phyloP scores from a whole-genome alignment of 805 yeast species.

The Pichia ethanolica region DNA sequence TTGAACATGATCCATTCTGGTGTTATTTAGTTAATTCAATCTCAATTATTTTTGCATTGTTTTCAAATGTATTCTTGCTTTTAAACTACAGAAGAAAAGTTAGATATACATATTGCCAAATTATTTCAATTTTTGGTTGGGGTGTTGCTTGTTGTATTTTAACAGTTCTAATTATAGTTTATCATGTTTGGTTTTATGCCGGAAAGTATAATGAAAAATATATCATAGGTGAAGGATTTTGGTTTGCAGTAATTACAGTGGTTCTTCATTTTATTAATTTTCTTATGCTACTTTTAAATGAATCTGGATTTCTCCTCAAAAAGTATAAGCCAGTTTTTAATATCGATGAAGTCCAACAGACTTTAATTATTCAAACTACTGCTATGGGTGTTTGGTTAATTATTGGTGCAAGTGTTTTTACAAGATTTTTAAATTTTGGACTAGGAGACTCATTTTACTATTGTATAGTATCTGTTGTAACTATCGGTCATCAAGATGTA shows the following conservation, averaged over 20 bases:
- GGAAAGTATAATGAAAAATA: conserved; percentile 14
- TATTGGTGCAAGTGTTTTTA: conserved; percentile 59
- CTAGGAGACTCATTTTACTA: conserved; percentile 69
- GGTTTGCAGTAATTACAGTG: conserved; percentile 68
- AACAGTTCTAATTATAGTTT: conserved; percentile 38
- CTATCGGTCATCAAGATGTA: conserved; percentile 78
- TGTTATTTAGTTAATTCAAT: conserved; percentile 52
- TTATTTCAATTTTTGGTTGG: conserved; percentile 59
- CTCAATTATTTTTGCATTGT: conserved; percentile 55
- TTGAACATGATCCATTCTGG: conserved; percentile 20
- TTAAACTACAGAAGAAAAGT: conserved; percentile 59
- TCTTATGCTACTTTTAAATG: conserved; percentile 46
- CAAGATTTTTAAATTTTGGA: conserved; percentile 36
- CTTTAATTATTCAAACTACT: conserved; percentile 66
- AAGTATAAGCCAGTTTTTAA: conserved; percentile 70
- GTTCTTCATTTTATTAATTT: conserved; percentile 55
- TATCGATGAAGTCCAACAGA: conserved; percentile 58
- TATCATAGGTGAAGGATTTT: conserved; percentile 56
- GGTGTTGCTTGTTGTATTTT: conserved; percentile 49
- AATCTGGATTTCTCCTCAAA: conserved; percentile 47
- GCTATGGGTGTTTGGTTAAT: conserved; percentile 60
- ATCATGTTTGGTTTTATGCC: conserved; percentile 18
- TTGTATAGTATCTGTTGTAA: conserved; percentile 63
- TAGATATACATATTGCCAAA: conserved; percentile 54
- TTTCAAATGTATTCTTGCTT: conserved; percentile 62